Percentiles rank a stretch among this genome's conserved stretches.
phyloP scores from a whole-genome alignment of 179 eudicot species.

The Sideroxylon spinosum region DNA sequence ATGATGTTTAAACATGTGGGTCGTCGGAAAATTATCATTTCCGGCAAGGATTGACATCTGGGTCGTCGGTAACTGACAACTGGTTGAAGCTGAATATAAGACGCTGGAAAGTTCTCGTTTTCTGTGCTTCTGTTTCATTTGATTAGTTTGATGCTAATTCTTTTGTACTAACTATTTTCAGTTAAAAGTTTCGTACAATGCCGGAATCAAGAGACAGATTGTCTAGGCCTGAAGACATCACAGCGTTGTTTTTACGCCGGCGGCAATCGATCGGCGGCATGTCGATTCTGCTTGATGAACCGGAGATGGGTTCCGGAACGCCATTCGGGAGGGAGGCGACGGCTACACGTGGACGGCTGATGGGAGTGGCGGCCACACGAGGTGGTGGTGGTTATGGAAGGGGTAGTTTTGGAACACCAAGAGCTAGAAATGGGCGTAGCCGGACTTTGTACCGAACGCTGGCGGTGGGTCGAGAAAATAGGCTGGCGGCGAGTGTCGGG shows the following conservation, averaged over 20 bases:
- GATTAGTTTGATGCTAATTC: background rate
- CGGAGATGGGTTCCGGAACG: slow-evolving; percentile 13
- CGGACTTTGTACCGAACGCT: slow-evolving; percentile 19
- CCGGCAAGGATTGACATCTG: background rate
- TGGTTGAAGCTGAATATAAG: background rate
- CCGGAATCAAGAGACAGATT: slow-evolving; percentile 56
- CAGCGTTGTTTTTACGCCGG: slow-evolving; percentile 24
- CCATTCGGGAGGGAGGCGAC: slow-evolving; percentile 24
- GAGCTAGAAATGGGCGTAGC: slow-evolving; percentile 18
- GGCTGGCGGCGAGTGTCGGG: slow-evolving; percentile 6
- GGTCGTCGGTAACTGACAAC: background rate
- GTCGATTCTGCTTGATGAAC: slow-evolving; percentile 32
- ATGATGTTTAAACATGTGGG: background rate
- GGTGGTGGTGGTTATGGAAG: slow-evolving; percentile 15
- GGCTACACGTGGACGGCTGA: slow-evolving; percentile 10
- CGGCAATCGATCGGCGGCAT: slow-evolving; percentile 27
- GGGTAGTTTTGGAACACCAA: slow-evolving; percentile 18
- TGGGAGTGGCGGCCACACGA: slow-evolving; percentile 15
- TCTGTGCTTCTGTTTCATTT: background rate
- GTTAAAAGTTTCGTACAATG: slow-evolving; percentile 28
- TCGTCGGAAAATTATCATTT: background rate
- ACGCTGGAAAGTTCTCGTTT: background rate
- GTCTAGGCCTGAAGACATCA: slow-evolving; percentile 43
- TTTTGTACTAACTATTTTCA: background rate
- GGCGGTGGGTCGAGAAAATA: slow-evolving; percentile 23